phyloP scores from a whole-genome alignment of 257 asterid genomes.

The Penstemon eatonii region DNA sequence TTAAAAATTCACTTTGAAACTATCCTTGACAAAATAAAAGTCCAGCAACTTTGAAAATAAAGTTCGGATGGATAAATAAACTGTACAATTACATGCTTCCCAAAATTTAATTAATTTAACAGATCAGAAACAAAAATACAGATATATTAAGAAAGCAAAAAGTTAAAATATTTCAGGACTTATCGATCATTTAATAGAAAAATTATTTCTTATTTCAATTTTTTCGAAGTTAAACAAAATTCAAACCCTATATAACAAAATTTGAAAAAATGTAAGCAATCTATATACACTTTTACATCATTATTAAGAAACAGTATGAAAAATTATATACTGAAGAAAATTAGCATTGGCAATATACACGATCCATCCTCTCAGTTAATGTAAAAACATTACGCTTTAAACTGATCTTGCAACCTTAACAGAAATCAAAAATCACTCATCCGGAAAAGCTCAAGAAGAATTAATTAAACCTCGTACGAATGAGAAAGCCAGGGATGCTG shows the following conservation, averaged over 20 bases:
- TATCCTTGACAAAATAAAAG: no score
- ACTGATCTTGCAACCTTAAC: slow-evolving; percentile 1
- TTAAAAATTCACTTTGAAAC: no score
- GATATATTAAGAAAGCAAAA: no score
- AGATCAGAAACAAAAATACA: no score
- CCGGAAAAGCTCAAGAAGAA: slow-evolving; percentile 28
- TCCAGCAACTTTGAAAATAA: no score
- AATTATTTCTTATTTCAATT: slow-evolving; percentile 10
- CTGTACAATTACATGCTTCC: no score
- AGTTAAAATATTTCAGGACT: no score
- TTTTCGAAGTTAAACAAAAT: background rate
- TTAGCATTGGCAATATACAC: slow-evolving; percentile 10
- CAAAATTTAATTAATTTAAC: no score
- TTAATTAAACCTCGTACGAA: slow-evolving; percentile 31
- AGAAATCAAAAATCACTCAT: background rate
- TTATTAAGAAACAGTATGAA: no score
- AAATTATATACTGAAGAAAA: slow-evolving; percentile 14
- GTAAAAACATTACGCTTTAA: background rate
- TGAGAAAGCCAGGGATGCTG: slow-evolving; percentile 79
- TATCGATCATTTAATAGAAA: background rate
- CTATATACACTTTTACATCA: slow-evolving; percentile 30
- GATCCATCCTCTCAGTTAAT: slow-evolving; percentile 1
- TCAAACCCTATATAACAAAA: slow-evolving; percentile 25
- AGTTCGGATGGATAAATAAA: no score
- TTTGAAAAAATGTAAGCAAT: slow-evolving; percentile 23